Evolutionary conservation across 2,329 filamentous ascomycete species (phyloP), one percentile per base, ranked within the genome.

Genomic region (Botrytis tulipae): DNA sequence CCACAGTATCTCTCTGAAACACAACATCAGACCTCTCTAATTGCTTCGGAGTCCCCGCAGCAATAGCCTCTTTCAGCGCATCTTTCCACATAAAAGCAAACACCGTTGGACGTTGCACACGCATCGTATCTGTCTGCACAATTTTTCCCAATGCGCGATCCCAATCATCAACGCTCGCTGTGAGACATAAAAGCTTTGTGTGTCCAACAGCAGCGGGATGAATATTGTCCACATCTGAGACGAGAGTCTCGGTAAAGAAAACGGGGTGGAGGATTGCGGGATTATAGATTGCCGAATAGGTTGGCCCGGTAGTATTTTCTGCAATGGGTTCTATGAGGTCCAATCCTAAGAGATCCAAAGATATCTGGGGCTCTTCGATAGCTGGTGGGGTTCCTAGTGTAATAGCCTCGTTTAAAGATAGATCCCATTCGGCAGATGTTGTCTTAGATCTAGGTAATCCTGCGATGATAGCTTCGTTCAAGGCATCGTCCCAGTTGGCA

Each of bases 401-500:
- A 18, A 78, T 66, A 42, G 77, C 75, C 32, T 74, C 54, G 42
- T 67, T 48, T 3, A 79, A 71, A 51, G 76, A 76, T 51, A 75
- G 65, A 37, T 77, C 68, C 77, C 75, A 79, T 46, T 76, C 73
- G 3, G 71, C 51, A 25, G 73, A 35, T n/a, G 60, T 75, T 46
- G 72, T 60, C 8, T 62, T 57, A 20, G 59, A 63, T 37, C 18
- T 68, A 18, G 29, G 69, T 18, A 68, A n/a, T 12, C 77, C 74
- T 40, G 77, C 75, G n/a, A 71, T 66, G 25, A 80, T 75, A 29
- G 78, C 78, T 73, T 79, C 75, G 22, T 70, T 59, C 20, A 79
- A 76, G 37, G 78, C 79, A 32, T 74, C 73, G 40, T 78, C 75
- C 79, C 79, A 79, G 59, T 78, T 73, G 7, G 74, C 75, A 35